A percentile compares a stretch with the other conserved stretches of the same genome.
These are phyloP conservation scores for Discostella stelligeroides DNA, from an alignment of 108 stramenopile species.

Conservation along the genomic window DNA sequence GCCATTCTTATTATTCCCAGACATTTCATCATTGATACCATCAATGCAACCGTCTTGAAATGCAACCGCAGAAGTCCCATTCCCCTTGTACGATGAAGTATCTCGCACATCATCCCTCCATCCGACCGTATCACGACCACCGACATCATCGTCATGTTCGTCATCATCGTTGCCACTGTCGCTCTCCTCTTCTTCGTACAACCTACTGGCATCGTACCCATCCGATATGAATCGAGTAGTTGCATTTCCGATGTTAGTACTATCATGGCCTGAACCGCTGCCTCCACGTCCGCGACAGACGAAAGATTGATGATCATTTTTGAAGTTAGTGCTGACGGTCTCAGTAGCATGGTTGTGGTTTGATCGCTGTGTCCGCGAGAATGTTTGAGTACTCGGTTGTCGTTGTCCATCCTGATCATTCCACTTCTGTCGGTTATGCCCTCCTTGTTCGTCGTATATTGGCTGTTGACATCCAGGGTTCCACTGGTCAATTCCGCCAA, in stretches of 20 bases:
- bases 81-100: neutral
- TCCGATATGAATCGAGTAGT: slow-evolving; percentile 2
- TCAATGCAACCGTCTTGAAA: neutral
- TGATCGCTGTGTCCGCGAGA: no score
- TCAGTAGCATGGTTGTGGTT: neutral
- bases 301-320: no score
- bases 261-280: neutral
- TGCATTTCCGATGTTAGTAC: neutral
- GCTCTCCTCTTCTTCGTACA: slow-evolving; percentile 37
- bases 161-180: slow-evolving; percentile 15
- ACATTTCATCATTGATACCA: neutral
- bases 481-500: no score
- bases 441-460: no score
- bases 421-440: no score
- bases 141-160: slow-evolving; percentile 17
- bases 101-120: neutral
- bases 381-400: no score
- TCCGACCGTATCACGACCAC: neutral
- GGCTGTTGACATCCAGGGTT: no score
- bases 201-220: slow-evolving; percentile 25
- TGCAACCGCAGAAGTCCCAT: neutral
- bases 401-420: no score
- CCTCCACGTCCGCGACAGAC: neutral
- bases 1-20: no score
- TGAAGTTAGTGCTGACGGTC: neutral